Conservation (phyloP, 1,284 basidiomycete genomes). For the Paramarasmius palmivorus region DNA sequence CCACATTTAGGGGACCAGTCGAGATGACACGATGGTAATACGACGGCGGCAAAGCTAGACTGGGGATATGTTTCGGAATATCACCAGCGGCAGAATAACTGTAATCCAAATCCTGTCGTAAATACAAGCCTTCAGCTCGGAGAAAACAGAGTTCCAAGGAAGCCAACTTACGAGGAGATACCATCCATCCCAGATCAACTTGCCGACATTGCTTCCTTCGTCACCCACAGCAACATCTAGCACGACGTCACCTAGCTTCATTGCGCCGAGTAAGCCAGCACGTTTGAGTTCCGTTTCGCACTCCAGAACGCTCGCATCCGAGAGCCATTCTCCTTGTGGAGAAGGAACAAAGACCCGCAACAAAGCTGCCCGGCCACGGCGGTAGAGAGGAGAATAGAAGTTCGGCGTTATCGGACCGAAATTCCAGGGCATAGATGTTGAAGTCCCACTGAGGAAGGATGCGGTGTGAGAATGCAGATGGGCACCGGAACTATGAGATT, state of each 20-base stretch:
- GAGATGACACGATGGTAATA: constrained; percentile 83
- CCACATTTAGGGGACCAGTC: constrained; percentile 52
- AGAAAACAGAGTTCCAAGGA: constrained; percentile 3
- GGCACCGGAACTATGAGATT: constrained; percentile 21
- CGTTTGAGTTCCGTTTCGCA: constrained; percentile 76
- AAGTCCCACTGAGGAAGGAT: background rate
- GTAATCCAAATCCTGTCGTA: constrained; percentile 73
- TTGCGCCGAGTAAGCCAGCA: constrained; percentile 55
- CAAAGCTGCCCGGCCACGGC: constrained; percentile 66
- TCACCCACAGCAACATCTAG: constrained; percentile 83
- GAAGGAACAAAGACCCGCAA: constrained; percentile 79
- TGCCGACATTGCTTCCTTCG: constrained; percentile 69
- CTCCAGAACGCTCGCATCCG: constrained; percentile 71
- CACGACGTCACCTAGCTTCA: constrained; percentile 74
- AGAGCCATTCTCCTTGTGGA: constrained; percentile 72
- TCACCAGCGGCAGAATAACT: constrained; percentile 73
- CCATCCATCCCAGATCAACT: constrained; percentile 79
- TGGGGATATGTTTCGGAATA: constrained; percentile 72
- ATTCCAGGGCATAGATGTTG: background rate
- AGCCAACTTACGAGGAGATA: constrained; percentile 67
- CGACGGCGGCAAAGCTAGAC: constrained; percentile 75
- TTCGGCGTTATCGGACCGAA: background rate
- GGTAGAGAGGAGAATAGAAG: constrained; percentile 59
- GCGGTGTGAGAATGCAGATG: background rate
- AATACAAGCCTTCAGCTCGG: background rate